Base-by-base conservation (phyloP, 2,329 filamentous ascomycete genomes). In the Rhinocladiella mackenziei region DNA sequence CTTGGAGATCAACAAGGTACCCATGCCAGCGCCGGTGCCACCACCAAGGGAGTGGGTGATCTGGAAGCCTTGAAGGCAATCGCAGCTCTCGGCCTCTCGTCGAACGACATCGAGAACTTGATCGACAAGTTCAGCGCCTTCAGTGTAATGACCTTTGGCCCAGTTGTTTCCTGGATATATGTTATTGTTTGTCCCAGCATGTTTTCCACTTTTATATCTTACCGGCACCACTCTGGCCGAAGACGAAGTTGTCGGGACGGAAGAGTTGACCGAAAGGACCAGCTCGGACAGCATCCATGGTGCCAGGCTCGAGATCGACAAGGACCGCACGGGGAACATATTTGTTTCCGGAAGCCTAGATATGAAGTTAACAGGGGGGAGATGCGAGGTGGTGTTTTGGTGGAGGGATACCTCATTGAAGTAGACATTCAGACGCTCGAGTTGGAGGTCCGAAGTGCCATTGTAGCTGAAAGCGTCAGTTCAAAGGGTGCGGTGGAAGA, bases 1-100 rank as follows among this genome's bases (percentile, higher is more conserved):
- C 86, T 98, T 98, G 77, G 89, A 96, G 81, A 97, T 97, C 70
- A 98, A 76, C 65, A 98, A 83, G 51, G 92, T 98, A 77, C 92
- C 92, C 92, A 98, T 98, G 86, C 92, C 92, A 63, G 92, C 91
- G 89, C 92, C 92, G 64, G 92, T 98, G 83, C 92, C 92, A 86
- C 92, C 92, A 84, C 92, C 92, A 57, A 97, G 89, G 42, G 92
- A 97, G 86, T 98, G 92, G 69, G 92, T 98, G 77, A 98, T 97
- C 80, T 98, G 92, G 85, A 98, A 98, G 71, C 92, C 92, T 78
- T 98, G 92, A 56, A 98, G 89, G 81, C 88, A 96, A 81, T 98
- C 92, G 69, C 92, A 97, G 70, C 86, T 88, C 77, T 98, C 92
- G 60, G 92, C 91, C 80, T 98, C 92, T 65, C 92, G 91, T 69